Conservation (phyloP, 352 stramenopile species). For the Phytopythium oedochilum region DNA sequence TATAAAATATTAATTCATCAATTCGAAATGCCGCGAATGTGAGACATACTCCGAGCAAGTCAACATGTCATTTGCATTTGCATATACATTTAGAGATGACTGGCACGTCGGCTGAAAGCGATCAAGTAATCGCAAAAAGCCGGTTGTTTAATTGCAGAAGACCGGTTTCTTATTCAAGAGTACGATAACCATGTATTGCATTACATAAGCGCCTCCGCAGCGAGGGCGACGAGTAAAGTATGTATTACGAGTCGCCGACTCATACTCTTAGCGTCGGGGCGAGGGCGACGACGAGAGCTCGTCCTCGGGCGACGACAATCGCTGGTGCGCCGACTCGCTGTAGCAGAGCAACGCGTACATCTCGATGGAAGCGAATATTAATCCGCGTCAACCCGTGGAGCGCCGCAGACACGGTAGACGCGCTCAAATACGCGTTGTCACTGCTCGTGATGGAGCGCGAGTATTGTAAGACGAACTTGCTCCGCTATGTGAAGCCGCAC, state of each 20-base stretch:
- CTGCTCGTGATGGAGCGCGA: constrained; percentile 80
- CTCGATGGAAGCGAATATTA: constrained; percentile 14
- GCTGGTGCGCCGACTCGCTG: constrained; percentile 6
- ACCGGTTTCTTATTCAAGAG: too few species aligned
- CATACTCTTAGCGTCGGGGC: constrained; percentile 15
- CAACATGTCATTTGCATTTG: too few species aligned
- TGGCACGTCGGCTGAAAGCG: too few species aligned
- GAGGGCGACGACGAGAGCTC: constrained; percentile 13
- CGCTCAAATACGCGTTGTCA: constrained; percentile 64
- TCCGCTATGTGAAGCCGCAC: constrained; percentile 85
- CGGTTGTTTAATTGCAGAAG: too few species aligned
- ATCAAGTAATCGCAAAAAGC: too few species aligned
- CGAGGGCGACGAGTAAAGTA: constrained; percentile 4
- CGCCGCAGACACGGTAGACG: constrained; percentile 67
- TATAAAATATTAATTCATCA: too few species aligned
- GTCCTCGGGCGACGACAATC: neutral
- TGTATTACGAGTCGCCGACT: too few species aligned
- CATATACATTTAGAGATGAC: too few species aligned
- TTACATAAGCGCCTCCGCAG: constrained; percentile 12
- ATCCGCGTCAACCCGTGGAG: constrained; percentile 90
- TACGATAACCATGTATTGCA: too few species aligned
- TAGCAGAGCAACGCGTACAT: constrained; percentile 16
- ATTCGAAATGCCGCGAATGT: too few species aligned
- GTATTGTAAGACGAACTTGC: constrained; percentile 80
- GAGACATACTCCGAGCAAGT: too few species aligned